Evolutionary conservation across 768 basidiomycete species (phyloP).

Genomic region (Mycena kentingensis): DNA sequence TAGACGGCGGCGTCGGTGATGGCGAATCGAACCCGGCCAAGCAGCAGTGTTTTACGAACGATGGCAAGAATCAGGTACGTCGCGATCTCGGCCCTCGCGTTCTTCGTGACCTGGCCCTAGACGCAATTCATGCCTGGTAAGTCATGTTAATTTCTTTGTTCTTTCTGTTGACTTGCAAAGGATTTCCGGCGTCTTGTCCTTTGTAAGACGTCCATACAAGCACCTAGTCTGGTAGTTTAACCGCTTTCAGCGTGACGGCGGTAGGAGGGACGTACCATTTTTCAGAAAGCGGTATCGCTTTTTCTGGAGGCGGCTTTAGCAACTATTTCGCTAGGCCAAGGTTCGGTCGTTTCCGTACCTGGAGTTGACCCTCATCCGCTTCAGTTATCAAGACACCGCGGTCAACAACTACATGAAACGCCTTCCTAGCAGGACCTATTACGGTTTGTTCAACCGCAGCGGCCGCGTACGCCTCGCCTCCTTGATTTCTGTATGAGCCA

Average conservation of each 20-base stretch:
- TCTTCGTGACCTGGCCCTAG: background rate
- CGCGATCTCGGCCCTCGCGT: background rate
- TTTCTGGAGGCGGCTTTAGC: constrained; percentile 44
- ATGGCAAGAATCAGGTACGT: constrained; percentile 41
- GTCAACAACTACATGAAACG: constrained; percentile 30
- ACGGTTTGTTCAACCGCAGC: constrained; percentile 31
- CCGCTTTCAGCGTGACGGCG: constrained; percentile 15
- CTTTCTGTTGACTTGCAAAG: background rate
- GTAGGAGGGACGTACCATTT: constrained; percentile 22
- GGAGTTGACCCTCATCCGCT: background rate
- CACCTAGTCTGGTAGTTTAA: background rate
- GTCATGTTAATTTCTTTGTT: background rate
- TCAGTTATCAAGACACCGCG: constrained; percentile 39
- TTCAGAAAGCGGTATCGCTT: constrained; percentile 18
- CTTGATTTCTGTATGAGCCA: too few relatives aligned
- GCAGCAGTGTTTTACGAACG: constrained; percentile 47
- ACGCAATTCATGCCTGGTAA: constrained; percentile 21
- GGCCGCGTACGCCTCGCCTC: constrained; percentile 23
- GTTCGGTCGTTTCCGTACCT: background rate
- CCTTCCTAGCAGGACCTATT: constrained; percentile 26
- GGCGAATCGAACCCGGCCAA: constrained; percentile 42
- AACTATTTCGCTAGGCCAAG: constrained; percentile 40
- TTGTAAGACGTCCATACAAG: constrained; percentile 6
- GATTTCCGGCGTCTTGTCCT: constrained; percentile 23
- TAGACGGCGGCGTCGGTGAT: constrained; percentile 57